These are phyloP conservation scores for Protea cynaroides DNA, from an alignment of 164 flowering plant genomes.

Conservation along the genomic window DNA sequence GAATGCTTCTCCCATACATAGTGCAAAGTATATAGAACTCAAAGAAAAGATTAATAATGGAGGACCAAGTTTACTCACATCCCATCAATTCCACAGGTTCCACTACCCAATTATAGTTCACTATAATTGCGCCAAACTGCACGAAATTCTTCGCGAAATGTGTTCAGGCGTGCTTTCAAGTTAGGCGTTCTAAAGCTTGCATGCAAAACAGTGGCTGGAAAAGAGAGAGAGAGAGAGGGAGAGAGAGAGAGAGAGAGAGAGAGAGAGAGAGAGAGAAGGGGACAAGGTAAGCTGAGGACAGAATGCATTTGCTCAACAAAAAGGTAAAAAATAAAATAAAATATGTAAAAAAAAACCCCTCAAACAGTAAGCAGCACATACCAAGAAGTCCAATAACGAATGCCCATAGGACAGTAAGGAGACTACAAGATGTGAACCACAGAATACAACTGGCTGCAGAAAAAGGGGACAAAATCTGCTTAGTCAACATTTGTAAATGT, in stretches of 20 bases:
- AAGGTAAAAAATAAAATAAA: neutral
- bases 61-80: conserved; percentile 22
- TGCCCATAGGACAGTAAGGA: conserved; percentile 75
- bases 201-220: conserved; percentile 76
- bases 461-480: neutral
- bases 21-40: neutral
- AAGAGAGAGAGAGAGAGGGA: neutral
- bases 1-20: neutral
- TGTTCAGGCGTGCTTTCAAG: conserved; percentile 90
- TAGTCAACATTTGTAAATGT: neutral
- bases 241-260: neutral
- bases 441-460: conserved; percentile 62
- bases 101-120: conserved; percentile 50
- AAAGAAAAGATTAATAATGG: neutral
- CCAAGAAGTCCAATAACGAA: conserved; percentile 76
- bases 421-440: conserved; percentile 86
- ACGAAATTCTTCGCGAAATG: conserved; percentile 94
- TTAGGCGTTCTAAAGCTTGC: conserved; percentile 98
- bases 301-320: neutral
- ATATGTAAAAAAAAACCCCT: no score
- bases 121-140: conserved; percentile 99
- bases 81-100: conserved; percentile 1
- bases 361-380: conserved; percentile 16
- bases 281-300: conserved; percentile 5
- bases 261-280: no score